Evolutionary conservation across 2,329 filamentous ascomycete species (phyloP).

Genomic region (Diaporthe australafricana): DNA sequence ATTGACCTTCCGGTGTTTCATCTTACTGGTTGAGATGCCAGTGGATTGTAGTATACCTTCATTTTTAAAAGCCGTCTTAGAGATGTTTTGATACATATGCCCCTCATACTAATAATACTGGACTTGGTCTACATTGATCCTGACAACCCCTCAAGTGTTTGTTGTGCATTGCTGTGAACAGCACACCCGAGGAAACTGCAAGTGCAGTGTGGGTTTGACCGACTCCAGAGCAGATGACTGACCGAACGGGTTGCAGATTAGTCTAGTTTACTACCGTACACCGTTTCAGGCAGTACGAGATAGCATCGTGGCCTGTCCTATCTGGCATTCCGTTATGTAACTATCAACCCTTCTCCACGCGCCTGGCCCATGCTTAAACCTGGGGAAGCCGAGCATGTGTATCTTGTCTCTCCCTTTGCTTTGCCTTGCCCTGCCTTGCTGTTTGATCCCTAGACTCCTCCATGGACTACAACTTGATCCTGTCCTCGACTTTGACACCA

Average conservation of each 20-base stretch:
- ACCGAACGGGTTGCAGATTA: background rate
- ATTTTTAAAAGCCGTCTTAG: too few species aligned
- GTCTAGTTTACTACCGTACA: too few species aligned
- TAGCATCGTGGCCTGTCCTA: background rate
- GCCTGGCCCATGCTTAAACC: constrained; percentile 25
- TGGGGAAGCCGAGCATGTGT: constrained; percentile 25
- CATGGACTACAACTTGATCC: background rate
- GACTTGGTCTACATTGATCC: too few species aligned
- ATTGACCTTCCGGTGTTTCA: background rate
- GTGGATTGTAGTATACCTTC: too few species aligned
- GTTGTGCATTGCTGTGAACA: too few species aligned
- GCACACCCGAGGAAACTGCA: too few species aligned
- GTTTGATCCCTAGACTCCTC: background rate
- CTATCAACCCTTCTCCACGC: constrained; percentile 13
- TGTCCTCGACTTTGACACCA: too few species aligned
- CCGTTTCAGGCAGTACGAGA: background rate
- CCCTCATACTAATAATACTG: too few species aligned
- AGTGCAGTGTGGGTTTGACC: too few species aligned
- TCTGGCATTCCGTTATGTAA: constrained; percentile 27
- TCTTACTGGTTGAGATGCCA: too few species aligned
- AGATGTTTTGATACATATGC: too few species aligned
- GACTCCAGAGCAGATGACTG: background rate
- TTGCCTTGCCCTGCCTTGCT: background rate
- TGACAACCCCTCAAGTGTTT: too few species aligned
- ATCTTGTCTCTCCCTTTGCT: background rate